Conservation (phyloP, 208 protist genomes). For the Trypanosoma mega region DNA sequence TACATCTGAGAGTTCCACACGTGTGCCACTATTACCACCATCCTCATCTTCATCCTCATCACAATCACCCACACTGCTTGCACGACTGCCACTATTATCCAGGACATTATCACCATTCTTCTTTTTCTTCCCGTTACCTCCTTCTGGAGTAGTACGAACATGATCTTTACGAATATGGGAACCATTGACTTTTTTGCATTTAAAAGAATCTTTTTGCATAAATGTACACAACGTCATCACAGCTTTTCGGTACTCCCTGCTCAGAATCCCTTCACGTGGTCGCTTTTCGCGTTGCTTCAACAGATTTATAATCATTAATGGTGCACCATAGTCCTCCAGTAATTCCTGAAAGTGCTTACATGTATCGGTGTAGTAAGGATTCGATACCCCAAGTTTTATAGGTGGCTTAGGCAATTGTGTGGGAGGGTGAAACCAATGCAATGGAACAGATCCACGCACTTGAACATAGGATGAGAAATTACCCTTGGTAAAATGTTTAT, state of each 20-base stretch:
- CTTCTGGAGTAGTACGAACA: too few species aligned
- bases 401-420: slow-evolving; percentile 81
- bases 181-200: too few species aligned
- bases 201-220: background rate
- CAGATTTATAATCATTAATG: slow-evolving; percentile 92
- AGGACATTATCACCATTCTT: background rate
- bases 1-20: too few species aligned
- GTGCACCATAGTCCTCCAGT: slow-evolving; percentile 84
- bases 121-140: slow-evolving; percentile 17
- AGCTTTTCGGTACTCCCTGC: slow-evolving; percentile 59
- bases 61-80: background rate
- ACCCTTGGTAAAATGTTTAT: slow-evolving; percentile 25
- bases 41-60: slow-evolving; percentile 25
- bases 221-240: slow-evolving; percentile 51
- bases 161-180: too few species aligned
- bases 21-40: too few species aligned
- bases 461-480: slow-evolving; percentile 75
- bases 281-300: slow-evolving; percentile 89
- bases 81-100: too few species aligned
- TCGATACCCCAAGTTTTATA: slow-evolving; percentile 57
- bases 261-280: slow-evolving; percentile 79
- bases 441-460: slow-evolving; percentile 80
- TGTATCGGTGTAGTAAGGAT: slow-evolving; percentile 57
- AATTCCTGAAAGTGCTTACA: slow-evolving; percentile 93
- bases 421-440: slow-evolving; percentile 79